These are phyloP conservation scores for Linderina pennispora DNA, from an alignment of 192 early-diverging fungal species.

Conservation along the genomic window DNA sequence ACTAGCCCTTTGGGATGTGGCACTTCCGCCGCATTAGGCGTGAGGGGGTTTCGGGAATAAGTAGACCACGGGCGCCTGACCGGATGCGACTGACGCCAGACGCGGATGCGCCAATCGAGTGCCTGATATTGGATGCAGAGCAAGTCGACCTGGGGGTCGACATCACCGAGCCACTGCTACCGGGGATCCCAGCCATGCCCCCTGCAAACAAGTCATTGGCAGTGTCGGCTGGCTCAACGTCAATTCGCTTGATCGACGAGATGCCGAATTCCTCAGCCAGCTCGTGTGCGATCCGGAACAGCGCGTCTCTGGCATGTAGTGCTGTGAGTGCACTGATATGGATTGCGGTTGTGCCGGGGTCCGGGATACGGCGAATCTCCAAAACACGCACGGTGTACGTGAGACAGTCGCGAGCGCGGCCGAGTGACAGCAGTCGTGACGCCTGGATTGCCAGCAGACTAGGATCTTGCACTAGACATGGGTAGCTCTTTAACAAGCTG, in stretches of 20 bases:
- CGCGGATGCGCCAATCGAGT: slow-evolving; percentile 20
- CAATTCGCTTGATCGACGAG: slow-evolving; percentile 35
- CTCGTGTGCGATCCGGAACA: slow-evolving; percentile 43
- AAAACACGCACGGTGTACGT: slow-evolving; percentile 23
- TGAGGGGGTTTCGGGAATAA: slow-evolving; percentile 37
- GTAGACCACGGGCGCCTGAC: slow-evolving; percentile 31
- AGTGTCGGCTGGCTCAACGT: slow-evolving; percentile 38
- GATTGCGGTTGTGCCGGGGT: slow-evolving; percentile 30
- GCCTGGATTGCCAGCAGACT: slow-evolving; percentile 40
- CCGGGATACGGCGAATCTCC: slow-evolving; percentile 31
- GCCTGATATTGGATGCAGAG: not conserved
- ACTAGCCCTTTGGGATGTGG: too few relatives aligned
- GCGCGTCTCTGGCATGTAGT: slow-evolving; percentile 25
- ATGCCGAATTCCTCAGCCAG: slow-evolving; percentile 47
- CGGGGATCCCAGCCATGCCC: slow-evolving; percentile 1
- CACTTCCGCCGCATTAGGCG: too few relatives aligned
- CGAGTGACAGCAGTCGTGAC: slow-evolving; percentile 29
- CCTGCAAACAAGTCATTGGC: slow-evolving; percentile 1
- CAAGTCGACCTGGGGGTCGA: too few relatives aligned
- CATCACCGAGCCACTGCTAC: too few relatives aligned
- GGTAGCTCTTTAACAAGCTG: slow-evolving; percentile 11
- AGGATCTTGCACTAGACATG: slow-evolving; percentile 17
- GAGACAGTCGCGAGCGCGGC: slow-evolving; percentile 18
- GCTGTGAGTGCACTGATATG: slow-evolving; percentile 37
- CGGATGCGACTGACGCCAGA: slow-evolving; percentile 29